Percentiles rank a stretch among this genome's conserved stretches.
Conservation (phyloP, 805 yeast genomes). For the Candida patagonica region DNA sequence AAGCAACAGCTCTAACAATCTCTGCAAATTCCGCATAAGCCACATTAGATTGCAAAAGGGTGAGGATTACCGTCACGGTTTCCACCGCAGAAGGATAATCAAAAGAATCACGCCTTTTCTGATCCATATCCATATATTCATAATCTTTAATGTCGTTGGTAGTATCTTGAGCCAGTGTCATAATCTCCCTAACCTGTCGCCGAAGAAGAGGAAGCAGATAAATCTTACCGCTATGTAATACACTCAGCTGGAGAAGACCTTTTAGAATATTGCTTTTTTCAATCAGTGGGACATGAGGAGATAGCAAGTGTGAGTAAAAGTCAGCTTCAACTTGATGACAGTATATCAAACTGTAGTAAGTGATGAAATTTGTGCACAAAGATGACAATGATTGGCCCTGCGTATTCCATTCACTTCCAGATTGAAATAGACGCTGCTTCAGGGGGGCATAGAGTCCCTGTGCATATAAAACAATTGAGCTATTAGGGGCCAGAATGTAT, state of each 20-base stretch:
- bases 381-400: constrained; percentile 8
- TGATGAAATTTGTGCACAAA: constrained; percentile 12
- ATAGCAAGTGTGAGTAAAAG: constrained; percentile 7
- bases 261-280: constrained; percentile 11
- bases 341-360: constrained; percentile 9
- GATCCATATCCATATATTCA: constrained; percentile 5
- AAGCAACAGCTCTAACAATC: neutral
- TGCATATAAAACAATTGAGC: constrained; percentile 7
- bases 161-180: constrained; percentile 5
- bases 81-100: constrained; percentile 9
- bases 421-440: constrained; percentile 8
- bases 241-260: constrained; percentile 11
- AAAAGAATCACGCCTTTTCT: neutral
- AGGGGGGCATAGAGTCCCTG: constrained; percentile 7
- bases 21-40: constrained; percentile 1
- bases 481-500: constrained; percentile 6
- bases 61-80: neutral
- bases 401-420: constrained; percentile 1
- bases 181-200: constrained; percentile 2
- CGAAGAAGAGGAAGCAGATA: constrained; percentile 6
- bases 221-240: constrained; percentile 9
- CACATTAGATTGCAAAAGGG: neutral
- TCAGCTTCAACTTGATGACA: constrained; percentile 7
- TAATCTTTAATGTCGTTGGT: constrained; percentile 7
- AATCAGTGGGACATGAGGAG: constrained; percentile 4